Evolutionary conservation across 1,139 yeast species (phyloP).

Genomic region (Meyerozyma carpophila): DNA sequence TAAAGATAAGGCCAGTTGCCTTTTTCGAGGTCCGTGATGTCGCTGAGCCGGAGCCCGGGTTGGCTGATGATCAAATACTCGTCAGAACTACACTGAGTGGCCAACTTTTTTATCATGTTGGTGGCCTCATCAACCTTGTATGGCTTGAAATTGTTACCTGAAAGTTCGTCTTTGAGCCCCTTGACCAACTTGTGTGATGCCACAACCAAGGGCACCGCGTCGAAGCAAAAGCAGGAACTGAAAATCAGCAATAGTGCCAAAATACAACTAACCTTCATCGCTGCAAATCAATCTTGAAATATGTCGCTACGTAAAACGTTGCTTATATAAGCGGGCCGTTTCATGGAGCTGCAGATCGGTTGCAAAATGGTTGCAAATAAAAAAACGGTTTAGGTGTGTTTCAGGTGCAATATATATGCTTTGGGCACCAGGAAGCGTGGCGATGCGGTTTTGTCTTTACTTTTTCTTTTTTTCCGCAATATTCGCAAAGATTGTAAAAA

Average conservation of each 20-base stretch:
- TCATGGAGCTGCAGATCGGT: neutral
- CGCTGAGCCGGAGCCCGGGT: conserved; percentile 62
- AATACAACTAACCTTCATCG: too few relatives aligned
- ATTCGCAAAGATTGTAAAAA: neutral
- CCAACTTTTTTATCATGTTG: conserved; percentile 40
- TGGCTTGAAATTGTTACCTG: conserved; percentile 13
- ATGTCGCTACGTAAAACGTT: neutral
- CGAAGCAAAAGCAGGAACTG: conserved; percentile 6
- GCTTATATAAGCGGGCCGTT: neutral
- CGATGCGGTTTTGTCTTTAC: neutral
- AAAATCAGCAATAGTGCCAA: neutral
- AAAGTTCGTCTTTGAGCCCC: conserved; percentile 25
- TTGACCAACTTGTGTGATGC: conserved; percentile 42
- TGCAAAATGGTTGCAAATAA: neutral
- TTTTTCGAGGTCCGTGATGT: conserved; percentile 37
- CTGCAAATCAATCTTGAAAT: neutral
- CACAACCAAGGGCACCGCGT: conserved; percentile 31
- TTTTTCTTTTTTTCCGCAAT: neutral
- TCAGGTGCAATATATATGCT: neutral
- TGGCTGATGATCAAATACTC: conserved; percentile 63
- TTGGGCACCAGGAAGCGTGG: neutral
- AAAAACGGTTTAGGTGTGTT: neutral
- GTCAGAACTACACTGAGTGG: conserved; percentile 64
- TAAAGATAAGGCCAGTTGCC: conserved; percentile 51
- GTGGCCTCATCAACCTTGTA: conserved; percentile 33